A percentile compares a stretch with the other conserved stretches of the same genome.
These are phyloP conservation scores for Xerocomus brunneocitrinus DNA, from an alignment of 768 basidiomycete species.

Conservation along the genomic window DNA sequence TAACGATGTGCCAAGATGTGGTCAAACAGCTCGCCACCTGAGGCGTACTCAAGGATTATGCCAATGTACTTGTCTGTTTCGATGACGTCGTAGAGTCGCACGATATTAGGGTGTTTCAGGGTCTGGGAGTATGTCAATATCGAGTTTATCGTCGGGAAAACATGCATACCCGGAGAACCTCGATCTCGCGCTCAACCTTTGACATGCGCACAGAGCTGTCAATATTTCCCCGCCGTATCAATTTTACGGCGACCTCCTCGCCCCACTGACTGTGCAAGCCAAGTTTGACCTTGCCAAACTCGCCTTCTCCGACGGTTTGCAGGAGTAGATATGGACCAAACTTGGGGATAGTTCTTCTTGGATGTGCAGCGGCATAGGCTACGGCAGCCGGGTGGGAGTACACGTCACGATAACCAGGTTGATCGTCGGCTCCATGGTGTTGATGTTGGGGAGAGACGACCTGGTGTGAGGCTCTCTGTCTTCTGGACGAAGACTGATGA, in stretches of 20 bases:
- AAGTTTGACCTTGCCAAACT: conserved; percentile 99
- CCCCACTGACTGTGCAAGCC: conserved; percentile 91
- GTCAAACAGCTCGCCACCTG: conserved; percentile 97
- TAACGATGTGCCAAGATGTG: conserved; percentile 98
- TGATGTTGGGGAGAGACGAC: conserved; percentile 53
- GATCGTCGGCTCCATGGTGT: conserved; percentile 37
- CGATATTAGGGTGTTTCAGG: conserved; percentile 97
- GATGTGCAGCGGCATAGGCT: conserved; percentile 79
- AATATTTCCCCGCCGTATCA: conserved; percentile 90
- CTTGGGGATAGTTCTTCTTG: conserved; percentile 80
- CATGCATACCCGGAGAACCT: conserved; percentile 79
- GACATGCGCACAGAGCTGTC: conserved; percentile 82
- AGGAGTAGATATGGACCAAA: conserved; percentile 95
- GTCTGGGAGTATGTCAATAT: conserved; percentile 46
- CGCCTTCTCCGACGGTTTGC: conserved; percentile 96
- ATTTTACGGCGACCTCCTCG: conserved; percentile 97
- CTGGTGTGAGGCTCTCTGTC: conserved; percentile 70
- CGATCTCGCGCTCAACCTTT: conserved; percentile 97
- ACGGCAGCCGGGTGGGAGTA: conserved; percentile 82
- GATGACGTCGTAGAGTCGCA: conserved; percentile 95
- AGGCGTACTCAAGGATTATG: conserved; percentile 97
- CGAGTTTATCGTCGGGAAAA: conserved; percentile 1
- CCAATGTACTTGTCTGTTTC: conserved; percentile 99
- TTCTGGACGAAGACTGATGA: conserved; percentile 41
- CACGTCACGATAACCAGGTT: conserved; percentile 60